Percentiles rank a stretch among this genome's conserved stretches.
Evolutionary conservation across 106 monocot genomes (phyloP).

Genomic region (Acorus calamus): DNA sequence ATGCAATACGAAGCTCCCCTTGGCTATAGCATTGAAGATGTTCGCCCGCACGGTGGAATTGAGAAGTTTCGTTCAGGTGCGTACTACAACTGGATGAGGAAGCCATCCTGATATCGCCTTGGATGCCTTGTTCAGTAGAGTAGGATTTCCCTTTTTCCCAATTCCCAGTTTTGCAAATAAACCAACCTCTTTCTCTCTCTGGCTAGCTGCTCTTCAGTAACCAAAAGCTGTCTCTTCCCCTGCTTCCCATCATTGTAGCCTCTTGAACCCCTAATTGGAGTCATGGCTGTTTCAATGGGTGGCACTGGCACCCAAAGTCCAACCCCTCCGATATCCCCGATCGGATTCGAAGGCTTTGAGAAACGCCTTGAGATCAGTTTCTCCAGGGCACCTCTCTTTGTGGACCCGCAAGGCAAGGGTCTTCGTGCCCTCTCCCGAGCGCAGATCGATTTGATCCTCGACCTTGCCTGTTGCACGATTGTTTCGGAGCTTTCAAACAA

Average conservation of each 20-base stretch:
- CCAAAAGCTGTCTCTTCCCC: conserved; percentile 6
- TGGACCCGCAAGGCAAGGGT: conserved; percentile 44
- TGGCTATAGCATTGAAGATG: conserved; percentile 30
- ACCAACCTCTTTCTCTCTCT: conserved; percentile 6
- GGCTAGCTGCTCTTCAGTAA: conserved; percentile 52
- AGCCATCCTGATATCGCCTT: conserved; percentile 72
- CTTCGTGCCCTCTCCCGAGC: conserved; percentile 57
- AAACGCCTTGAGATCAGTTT: conserved; percentile 86
- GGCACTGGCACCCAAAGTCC: conserved; percentile 2
- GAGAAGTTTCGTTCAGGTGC: conserved; percentile 92
- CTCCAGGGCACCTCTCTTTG: conserved; percentile 44
- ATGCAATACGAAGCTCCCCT: conserved; percentile 28
- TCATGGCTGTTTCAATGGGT: conserved; percentile 23
- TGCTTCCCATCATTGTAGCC: conserved; percentile 2
- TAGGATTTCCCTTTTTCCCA: conserved; percentile 22
- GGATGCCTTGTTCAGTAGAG: conserved; percentile 19
- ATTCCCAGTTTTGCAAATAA: not conserved
- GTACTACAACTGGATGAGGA: conserved; percentile 89
- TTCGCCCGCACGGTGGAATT: conserved; percentile 61
- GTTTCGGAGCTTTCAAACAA: conserved; percentile 75
- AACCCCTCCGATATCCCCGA: conserved; percentile 26
- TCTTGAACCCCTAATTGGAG: conserved; percentile 1
- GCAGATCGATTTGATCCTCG: conserved; percentile 65
- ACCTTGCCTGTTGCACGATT: conserved; percentile 68
- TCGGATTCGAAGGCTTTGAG: conserved; percentile 96